A percentile compares a stretch with the other conserved stretches of the same genome.
These are phyloP conservation scores for Cryomyces antarcticus DNA, from an alignment of 495 filamentous ascomycete species.

Conservation along the genomic window DNA sequence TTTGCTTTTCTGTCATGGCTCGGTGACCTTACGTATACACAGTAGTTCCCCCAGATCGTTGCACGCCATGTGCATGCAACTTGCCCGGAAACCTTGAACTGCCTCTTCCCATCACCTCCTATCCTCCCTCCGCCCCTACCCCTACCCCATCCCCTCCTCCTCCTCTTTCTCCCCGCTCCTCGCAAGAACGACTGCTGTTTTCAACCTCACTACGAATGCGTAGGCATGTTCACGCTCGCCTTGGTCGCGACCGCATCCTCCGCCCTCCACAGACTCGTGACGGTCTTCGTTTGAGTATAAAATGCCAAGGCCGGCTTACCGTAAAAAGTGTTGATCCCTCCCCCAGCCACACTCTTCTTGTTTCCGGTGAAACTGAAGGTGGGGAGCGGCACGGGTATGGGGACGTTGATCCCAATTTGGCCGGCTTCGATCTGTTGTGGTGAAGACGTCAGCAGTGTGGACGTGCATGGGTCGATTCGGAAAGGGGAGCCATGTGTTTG, in stretches of 20 bases:
- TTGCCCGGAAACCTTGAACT: too few relatives aligned
- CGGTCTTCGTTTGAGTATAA: conserved; percentile 1
- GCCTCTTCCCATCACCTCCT: too few relatives aligned
- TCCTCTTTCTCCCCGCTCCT: too few relatives aligned
- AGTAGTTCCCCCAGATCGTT: too few relatives aligned
- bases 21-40: too few relatives aligned
- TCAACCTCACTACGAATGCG: conserved; percentile 25
- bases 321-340: neutral
- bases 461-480: too few relatives aligned
- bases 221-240: conserved; percentile 88
- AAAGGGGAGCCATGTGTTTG: too few relatives aligned
- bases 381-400: conserved; percentile 31
- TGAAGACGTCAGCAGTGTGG: too few relatives aligned
- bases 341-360: conserved; percentile 1
- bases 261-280: neutral
- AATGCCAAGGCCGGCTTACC: neutral
- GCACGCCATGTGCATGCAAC: too few relatives aligned
- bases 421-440: conserved; percentile 36
- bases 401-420: conserved; percentile 58
- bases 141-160: too few relatives aligned
- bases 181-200: neutral
- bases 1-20: too few relatives aligned
- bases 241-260: conserved; percentile 34
- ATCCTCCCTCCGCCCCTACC: too few relatives aligned
- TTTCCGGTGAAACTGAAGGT: conserved; percentile 1